Base-by-base conservation (phyloP, 768 basidiomycete genomes). In the Leccinum broughii region DNA sequence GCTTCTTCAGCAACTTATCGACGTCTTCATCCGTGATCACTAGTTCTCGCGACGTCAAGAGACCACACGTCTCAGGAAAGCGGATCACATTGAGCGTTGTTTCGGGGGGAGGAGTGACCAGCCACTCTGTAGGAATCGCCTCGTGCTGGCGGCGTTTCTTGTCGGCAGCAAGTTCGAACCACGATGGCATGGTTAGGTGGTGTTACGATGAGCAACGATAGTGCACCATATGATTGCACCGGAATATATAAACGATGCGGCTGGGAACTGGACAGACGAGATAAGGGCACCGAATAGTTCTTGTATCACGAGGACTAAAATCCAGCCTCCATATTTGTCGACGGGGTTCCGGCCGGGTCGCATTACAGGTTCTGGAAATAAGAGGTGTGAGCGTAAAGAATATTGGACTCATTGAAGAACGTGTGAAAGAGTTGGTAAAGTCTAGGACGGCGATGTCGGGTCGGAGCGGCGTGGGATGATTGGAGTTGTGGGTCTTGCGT, bases 61-160 rank as follows among this genome's bases (percentile, higher is more conserved):
- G 41, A 9, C 41, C 86, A 66, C 80, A 84, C 4, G 74, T 72
- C 61, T 76, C 76, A 6, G 89, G 87, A 48, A 89, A 71, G 50
- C 74, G 70, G 8, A 77, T 76, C 26, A 92, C 85, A 67, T 86
- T 79, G 54, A 80, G 77, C 5, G 77, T 71, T 8, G 77, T 73
- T 17, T 76, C 68, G 1, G 82, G 67, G 20, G 85, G 85, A 34
- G 77, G 67, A 6, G 70, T 62, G 51, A 88, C 75, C 44, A 83
- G 63, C 90, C 90, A 93, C 53, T 85, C 84, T 56, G 78, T 74
- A 0, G 91, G 90, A 39, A 91, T 86, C 1, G 79, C 71, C 4
- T 78, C 80, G 20, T 75, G 69, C 67, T 89, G 89, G 37, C 76
- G 74, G 14, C 56, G 68, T 63, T 78, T 81, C 72, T 89, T 89